Percentiles rank a stretch among this genome's conserved stretches.
Conservation (phyloP, 345 rosid genomes). For the Syzygium aromaticum region DNA sequence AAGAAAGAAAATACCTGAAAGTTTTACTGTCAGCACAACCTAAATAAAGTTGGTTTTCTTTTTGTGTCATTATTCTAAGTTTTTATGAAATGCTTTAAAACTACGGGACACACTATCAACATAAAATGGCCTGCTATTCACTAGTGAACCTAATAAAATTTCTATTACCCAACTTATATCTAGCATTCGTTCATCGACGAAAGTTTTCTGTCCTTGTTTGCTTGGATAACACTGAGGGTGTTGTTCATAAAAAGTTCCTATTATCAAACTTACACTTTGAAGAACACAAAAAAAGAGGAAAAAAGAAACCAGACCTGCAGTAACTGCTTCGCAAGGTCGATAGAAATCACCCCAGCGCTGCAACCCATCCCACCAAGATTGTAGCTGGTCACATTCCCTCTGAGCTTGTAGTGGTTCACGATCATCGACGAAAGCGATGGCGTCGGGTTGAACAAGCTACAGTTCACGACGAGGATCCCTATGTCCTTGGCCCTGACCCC, state of each 20-base stretch:
- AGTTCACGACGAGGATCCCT: constrained; percentile 37
- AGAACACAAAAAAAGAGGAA: neutral
- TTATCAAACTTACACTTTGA: neutral
- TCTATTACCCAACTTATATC: neutral
- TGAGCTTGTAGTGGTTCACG: constrained; percentile 38
- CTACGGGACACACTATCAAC: constrained; percentile 3
- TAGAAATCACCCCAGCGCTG: constrained; percentile 41
- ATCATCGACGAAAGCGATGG: constrained; percentile 44
- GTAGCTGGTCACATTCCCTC: constrained; percentile 32
- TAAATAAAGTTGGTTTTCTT: neutral
- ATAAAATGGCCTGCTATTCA: neutral
- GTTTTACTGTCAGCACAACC: neutral
- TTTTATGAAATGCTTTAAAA: neutral
- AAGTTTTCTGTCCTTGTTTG: neutral
- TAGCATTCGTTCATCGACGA: neutral
- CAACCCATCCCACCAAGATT: constrained; percentile 64
- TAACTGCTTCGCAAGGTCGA: constrained; percentile 52
- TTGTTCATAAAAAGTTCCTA: neutral
- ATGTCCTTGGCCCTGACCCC: constrained; percentile 35
- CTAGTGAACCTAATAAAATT: neutral
- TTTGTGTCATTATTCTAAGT: neutral
- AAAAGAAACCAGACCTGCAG: constrained; percentile 27
- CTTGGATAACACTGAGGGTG: neutral
- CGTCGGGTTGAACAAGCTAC: constrained; percentile 38
- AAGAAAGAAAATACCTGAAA: neutral